Conservation (phyloP, 2,329 filamentous ascomycete genomes). For the Xylariaceae sp. region DNA sequence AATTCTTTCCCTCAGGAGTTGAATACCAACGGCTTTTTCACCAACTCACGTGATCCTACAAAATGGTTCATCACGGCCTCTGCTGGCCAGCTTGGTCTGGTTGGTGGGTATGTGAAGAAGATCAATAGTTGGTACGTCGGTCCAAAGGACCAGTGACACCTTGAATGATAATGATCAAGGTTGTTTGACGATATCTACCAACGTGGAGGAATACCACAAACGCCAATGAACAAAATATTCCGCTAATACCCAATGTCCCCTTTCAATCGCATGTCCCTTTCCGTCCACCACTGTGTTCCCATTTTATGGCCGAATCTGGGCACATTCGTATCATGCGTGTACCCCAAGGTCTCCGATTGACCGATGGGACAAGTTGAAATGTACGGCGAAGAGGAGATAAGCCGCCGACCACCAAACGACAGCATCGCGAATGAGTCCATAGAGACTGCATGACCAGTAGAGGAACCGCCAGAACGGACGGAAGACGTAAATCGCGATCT, state of each 20-base stretch:
- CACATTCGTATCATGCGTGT: not conserved
- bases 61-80: not conserved
- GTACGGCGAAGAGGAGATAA: not conserved
- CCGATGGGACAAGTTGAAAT: not conserved
- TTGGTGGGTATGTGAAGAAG: not conserved
- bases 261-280: not conserved
- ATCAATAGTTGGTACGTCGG: not conserved
- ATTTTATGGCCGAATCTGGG: not conserved
- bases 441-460: not conserved
- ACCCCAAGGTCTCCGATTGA: not conserved
- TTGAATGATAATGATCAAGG: not conserved
- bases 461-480: not conserved
- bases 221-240: not conserved
- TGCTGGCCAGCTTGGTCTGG: not conserved
- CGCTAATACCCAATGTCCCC: not conserved
- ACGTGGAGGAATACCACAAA: not conserved
- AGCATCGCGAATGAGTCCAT: not conserved
- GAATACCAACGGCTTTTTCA: constrained; percentile 1
- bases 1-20: constrained; percentile 4
- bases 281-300: not conserved
- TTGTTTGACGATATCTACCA: not conserved
- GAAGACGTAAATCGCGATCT: not conserved
- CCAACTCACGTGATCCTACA: not conserved
- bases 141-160: not conserved
- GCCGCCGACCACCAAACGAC: not conserved